phyloP scores from a whole-genome alignment of 352 stramenopile genomes.

The Phytophthora foliorum region DNA sequence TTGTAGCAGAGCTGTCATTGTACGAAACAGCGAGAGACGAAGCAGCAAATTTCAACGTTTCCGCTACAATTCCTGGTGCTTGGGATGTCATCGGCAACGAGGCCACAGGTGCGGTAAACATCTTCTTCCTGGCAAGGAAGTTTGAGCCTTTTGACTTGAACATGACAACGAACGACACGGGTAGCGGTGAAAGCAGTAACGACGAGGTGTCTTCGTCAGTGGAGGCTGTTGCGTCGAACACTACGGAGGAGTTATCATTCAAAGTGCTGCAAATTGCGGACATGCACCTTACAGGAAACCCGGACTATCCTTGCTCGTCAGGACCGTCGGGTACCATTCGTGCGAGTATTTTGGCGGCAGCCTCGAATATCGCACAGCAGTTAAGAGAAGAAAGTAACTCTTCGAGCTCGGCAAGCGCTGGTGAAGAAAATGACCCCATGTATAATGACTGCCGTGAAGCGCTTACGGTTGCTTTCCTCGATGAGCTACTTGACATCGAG shows the following conservation, averaged over 20 bases:
- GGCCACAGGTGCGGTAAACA: conserved; percentile 22
- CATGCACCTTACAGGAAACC: conserved; percentile 64
- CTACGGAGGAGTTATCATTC: conserved; percentile 46
- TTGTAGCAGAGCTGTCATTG: conserved; percentile 37
- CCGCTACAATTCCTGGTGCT: conserved; percentile 30
- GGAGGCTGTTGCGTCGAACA: conserved; percentile 35
- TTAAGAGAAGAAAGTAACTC: conserved; percentile 33
- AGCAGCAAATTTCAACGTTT: conserved; percentile 28
- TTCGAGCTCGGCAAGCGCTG: conserved; percentile 22
- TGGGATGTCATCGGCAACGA: conserved; percentile 36
- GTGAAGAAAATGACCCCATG: conserved; percentile 29
- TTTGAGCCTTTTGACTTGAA: conserved; percentile 31
- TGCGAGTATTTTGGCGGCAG: conserved; percentile 34
- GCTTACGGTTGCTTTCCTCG: conserved; percentile 59
- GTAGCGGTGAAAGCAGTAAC: neutral
- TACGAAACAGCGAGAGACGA: conserved; percentile 34
- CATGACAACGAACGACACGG: neutral
- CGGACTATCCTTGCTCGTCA: conserved; percentile 41
- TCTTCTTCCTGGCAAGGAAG: conserved; percentile 34
- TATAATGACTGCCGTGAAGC: conserved; percentile 55
- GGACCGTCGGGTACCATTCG: conserved; percentile 28
- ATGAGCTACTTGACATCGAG: conserved; percentile 65
- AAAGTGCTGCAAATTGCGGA: conserved; percentile 80
- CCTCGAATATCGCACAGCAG: conserved; percentile 36
- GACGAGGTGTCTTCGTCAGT: conserved; percentile 39